These are phyloP conservation scores for Pythium myriotylum DNA, from an alignment of 352 stramenopile genomes.

Conservation along the genomic window DNA sequence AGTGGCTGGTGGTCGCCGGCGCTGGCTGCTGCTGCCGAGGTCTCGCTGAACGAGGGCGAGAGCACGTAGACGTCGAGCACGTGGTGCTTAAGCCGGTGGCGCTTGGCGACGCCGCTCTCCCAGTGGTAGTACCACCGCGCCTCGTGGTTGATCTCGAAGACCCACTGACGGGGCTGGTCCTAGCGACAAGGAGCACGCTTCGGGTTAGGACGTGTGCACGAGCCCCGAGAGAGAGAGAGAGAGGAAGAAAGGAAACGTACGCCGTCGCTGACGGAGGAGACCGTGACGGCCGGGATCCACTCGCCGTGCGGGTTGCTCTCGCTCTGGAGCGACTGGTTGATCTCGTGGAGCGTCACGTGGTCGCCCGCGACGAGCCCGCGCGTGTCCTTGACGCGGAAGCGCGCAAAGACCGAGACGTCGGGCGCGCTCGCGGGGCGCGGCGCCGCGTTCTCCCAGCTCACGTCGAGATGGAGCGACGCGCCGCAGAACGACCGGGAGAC, in stretches of 20 bases:
- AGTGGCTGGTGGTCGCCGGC: not conserved
- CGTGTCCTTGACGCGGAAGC: slow-evolving; percentile 33
- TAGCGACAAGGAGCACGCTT: too few relatives aligned
- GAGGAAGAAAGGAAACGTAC: not conserved
- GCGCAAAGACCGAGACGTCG: slow-evolving; percentile 42
- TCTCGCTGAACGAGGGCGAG: slow-evolving; percentile 1
- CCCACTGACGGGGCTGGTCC: not conserved
- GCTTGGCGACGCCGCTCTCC: slow-evolving; percentile 59
- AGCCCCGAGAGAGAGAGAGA: too few relatives aligned
- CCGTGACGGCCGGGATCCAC: slow-evolving; percentile 37
- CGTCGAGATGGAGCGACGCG: slow-evolving; percentile 43
- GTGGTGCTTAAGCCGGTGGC: slow-evolving; percentile 52
- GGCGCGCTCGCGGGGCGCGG: not conserved
- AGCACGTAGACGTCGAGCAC: slow-evolving; percentile 37
- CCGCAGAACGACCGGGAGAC: slow-evolving; percentile 64
- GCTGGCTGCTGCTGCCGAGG: not conserved
- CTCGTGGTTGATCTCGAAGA: slow-evolving; percentile 50
- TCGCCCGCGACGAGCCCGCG: slow-evolving; percentile 25
- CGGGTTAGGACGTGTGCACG: too few relatives aligned
- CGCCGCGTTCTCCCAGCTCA: slow-evolving; percentile 18
- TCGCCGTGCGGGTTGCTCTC: slow-evolving; percentile 54
- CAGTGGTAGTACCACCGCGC: slow-evolving; percentile 74
- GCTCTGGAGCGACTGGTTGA: slow-evolving; percentile 41
- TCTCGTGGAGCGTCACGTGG: slow-evolving; percentile 11
- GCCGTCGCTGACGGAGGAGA: slow-evolving; percentile 5